Conservation (phyloP, 805 yeast genomes). For the Kluyveromyces starmeri region DNA sequence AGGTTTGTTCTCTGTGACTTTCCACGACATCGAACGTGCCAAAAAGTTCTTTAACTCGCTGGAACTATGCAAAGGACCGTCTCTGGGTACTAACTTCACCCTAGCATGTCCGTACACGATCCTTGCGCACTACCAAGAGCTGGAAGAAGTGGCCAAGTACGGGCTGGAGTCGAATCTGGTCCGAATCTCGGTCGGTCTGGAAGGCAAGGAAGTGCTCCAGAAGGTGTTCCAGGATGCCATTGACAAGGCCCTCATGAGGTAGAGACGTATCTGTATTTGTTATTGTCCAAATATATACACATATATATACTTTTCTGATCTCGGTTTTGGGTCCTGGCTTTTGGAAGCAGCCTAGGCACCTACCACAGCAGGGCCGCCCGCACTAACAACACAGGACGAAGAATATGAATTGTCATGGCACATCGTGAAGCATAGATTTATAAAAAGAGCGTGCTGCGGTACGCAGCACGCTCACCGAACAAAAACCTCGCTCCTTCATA, state of each 20-base stretch:
- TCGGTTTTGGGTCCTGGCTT: too few relatives aligned
- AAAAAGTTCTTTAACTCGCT: constrained; percentile 59
- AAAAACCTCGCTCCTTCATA: constrained; percentile 9
- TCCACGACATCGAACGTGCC: constrained; percentile 56
- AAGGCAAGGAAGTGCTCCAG: constrained; percentile 52
- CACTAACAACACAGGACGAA: too few relatives aligned
- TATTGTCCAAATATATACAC: too few relatives aligned
- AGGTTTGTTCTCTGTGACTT: constrained; percentile 69
- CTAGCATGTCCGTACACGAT: constrained; percentile 85
- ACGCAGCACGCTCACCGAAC: too few relatives aligned
- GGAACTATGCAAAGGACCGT: constrained; percentile 60
- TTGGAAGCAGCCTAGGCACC: too few relatives aligned
- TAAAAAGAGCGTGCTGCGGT: too few relatives aligned
- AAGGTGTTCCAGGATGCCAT: constrained; percentile 44
- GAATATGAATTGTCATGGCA: too few relatives aligned
- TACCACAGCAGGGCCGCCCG: too few relatives aligned
- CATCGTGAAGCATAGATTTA: too few relatives aligned
- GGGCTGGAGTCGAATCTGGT: constrained; percentile 74
- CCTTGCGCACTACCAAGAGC: constrained; percentile 74
- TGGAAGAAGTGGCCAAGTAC: constrained; percentile 71
- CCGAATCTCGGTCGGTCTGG: constrained; percentile 80
- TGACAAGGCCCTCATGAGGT: constrained; percentile 27
- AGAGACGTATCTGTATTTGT: too few relatives aligned
- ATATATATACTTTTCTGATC: too few relatives aligned
- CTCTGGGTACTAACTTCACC: constrained; percentile 76